Percentiles rank a stretch among this genome's conserved stretches.
phyloP scores from a whole-genome alignment of 768 basidiomycete species.

The Chalciporus chontae region DNA sequence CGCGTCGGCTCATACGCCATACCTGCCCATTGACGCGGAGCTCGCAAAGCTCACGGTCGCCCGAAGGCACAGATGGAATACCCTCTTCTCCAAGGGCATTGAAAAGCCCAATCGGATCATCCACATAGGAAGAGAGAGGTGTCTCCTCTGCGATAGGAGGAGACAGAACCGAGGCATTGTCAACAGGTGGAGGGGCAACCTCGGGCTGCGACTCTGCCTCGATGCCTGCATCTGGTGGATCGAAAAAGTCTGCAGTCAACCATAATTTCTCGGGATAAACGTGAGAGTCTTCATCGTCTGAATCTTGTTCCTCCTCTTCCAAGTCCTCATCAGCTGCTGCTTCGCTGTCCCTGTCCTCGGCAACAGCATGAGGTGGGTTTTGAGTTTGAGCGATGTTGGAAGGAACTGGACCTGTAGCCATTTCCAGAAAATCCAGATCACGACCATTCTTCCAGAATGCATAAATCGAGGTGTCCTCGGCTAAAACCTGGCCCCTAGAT shows the following conservation, averaged over 20 bases:
- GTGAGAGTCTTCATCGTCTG: conserved; percentile 9
- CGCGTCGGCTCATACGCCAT: conserved; percentile 52
- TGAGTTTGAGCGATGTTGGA: background rate
- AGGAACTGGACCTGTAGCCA: background rate
- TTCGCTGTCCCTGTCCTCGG: background rate
- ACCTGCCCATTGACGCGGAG: conserved; percentile 37
- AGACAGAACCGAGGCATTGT: background rate
- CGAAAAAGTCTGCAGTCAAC: conserved; percentile 14
- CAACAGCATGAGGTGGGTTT: background rate
- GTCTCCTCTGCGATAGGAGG: background rate
- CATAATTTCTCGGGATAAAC: conserved; percentile 28
- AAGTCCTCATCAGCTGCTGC: background rate
- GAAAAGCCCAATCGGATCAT: conserved; percentile 35
- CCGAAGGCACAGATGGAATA: conserved; percentile 38
- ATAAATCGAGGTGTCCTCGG: conserved; percentile 36
- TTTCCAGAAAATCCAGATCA: conserved; percentile 47
- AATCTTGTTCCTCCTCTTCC: conserved; percentile 5
- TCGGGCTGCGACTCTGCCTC: background rate
- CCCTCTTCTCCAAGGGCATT: conserved; percentile 30
- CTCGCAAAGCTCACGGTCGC: conserved; percentile 34
- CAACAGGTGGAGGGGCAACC: background rate
- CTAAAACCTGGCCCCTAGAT: conserved; percentile 16
- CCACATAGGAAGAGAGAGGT: conserved; percentile 16
- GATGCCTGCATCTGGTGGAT: background rate
- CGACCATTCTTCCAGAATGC: conserved; percentile 47